Conservation (phyloP, 257 asterid species). For the Solanum virginianum region DNA sequence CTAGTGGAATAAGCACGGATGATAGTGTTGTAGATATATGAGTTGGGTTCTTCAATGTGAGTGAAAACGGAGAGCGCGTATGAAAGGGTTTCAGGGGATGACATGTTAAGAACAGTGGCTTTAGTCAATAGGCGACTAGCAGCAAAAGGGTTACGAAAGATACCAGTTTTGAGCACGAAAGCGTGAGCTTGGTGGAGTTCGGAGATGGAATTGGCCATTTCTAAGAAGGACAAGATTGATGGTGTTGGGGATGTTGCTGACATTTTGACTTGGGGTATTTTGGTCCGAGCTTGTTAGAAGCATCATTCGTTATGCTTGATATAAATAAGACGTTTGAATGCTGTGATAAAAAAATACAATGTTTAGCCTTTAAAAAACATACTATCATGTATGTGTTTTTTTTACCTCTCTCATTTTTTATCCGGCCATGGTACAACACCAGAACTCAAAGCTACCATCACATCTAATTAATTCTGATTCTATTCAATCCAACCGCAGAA, state of each 20-base stretch:
- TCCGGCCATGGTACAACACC: too few species aligned
- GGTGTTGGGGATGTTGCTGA: slow-evolving; percentile 5
- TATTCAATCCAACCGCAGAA: too few species aligned
- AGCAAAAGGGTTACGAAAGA: slow-evolving; percentile 10
- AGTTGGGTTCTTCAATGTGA: slow-evolving; percentile 10
- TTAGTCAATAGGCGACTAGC: slow-evolving; percentile 22
- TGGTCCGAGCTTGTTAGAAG: not conserved
- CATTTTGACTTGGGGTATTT: not conserved
- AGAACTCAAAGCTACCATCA: too few species aligned
- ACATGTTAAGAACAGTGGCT: slow-evolving; percentile 3
- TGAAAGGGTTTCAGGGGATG: slow-evolving; percentile 5
- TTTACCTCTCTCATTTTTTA: too few species aligned
- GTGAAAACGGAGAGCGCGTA: slow-evolving; percentile 20
- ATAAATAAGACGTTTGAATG: not conserved
- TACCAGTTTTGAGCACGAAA: slow-evolving; percentile 23
- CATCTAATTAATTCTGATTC: too few species aligned
- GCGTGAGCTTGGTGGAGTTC: slow-evolving; percentile 28
- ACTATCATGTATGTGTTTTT: too few species aligned
- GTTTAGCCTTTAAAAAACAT: too few species aligned
- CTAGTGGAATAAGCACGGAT: slow-evolving; percentile 19
- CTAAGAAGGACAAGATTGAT: slow-evolving; percentile 14
- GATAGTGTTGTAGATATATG: slow-evolving; percentile 23
- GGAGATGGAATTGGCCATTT: slow-evolving; percentile 9
- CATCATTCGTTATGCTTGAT: not conserved
- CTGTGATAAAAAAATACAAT: too few species aligned